phyloP scores from a whole-genome alignment of 2,329 filamentous ascomycete genomes.

The Stachybotrys chartarum region DNA sequence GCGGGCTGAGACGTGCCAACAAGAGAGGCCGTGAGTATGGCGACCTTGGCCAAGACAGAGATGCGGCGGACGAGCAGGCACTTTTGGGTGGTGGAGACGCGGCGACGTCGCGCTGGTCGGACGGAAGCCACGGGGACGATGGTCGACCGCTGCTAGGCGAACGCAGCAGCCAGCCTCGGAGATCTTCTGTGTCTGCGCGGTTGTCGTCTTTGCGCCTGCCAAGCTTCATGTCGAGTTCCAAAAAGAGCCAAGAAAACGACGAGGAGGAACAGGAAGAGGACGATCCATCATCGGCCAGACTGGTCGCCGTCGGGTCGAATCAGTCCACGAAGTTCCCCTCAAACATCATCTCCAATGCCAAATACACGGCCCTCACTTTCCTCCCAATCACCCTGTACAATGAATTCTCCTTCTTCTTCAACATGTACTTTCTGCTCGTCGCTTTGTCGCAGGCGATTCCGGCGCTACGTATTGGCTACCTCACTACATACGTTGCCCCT shows the following conservation, averaged over 20 bases:
- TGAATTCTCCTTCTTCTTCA: conserved; percentile 99
- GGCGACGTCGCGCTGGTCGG: conserved; percentile 48
- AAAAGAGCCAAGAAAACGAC: conserved; percentile 27
- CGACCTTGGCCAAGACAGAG: conserved; percentile 49
- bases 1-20: conserved; percentile 49
- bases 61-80: conserved; percentile 54
- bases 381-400: conserved; percentile 93
- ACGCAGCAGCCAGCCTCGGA: conserved; percentile 15
- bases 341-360: conserved; percentile 92
- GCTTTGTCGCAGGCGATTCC: conserved; percentile 91
- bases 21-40: conserved; percentile 52
- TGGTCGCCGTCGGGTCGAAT: conserved; percentile 65
- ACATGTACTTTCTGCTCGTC: conserved; percentile 96
- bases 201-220: conserved; percentile 54
- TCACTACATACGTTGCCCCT: conserved; percentile 90
- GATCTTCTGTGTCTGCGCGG: conserved; percentile 19
- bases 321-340: conserved; percentile 75
- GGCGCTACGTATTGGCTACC: conserved; percentile 81
- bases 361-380: conserved; percentile 94
- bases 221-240: conserved; percentile 52
- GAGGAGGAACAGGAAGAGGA: conserved; percentile 45
- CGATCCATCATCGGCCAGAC: conserved; percentile 64
- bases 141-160: conserved; percentile 62
- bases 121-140: conserved; percentile 57
- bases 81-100: conserved; percentile 58